phyloP scores from a whole-genome alignment of 768 basidiomycete genomes.

The Tulasnella sp. region DNA sequence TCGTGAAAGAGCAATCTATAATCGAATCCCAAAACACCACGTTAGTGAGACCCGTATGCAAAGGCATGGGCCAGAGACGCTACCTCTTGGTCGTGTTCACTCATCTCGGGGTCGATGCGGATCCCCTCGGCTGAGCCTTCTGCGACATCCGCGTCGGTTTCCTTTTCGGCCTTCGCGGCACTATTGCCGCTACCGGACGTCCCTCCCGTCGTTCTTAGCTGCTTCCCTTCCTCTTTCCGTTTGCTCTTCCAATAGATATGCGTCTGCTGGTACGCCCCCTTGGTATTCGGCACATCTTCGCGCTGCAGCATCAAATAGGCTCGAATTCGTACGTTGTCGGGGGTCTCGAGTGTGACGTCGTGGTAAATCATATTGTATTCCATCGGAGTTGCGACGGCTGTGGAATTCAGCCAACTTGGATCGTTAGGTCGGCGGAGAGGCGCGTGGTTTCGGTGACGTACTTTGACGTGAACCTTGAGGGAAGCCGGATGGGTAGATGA shows the following conservation, averaged over 20 bases:
- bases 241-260: neutral
- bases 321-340: slow-evolving; percentile 62
- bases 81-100: slow-evolving; percentile 54
- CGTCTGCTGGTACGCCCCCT: slow-evolving; percentile 5
- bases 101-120: slow-evolving; percentile 33
- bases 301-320: slow-evolving; percentile 71
- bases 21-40: neutral
- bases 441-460: slow-evolving; percentile 30
- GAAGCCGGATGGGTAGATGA: slow-evolving; percentile 84
- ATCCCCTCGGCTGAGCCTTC: neutral
- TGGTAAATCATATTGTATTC: slow-evolving; percentile 68
- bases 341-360: slow-evolving; percentile 60
- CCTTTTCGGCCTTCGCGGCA: neutral
- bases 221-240: neutral
- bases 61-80: slow-evolving; percentile 16
- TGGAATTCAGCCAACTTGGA: neutral
- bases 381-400: slow-evolving; percentile 64
- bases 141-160: slow-evolving; percentile 11
- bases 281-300: slow-evolving; percentile 36
- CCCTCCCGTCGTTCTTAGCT: neutral
- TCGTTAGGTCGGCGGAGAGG: neutral
- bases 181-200: neutral
- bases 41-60: neutral
- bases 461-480: slow-evolving; percentile 74
- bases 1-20: slow-evolving; percentile 42